Percentiles rank a stretch among this genome's conserved stretches.
Evolutionary conservation across 805 yeast species (phyloP).

Genomic region (Teunomyces cretensis): DNA sequence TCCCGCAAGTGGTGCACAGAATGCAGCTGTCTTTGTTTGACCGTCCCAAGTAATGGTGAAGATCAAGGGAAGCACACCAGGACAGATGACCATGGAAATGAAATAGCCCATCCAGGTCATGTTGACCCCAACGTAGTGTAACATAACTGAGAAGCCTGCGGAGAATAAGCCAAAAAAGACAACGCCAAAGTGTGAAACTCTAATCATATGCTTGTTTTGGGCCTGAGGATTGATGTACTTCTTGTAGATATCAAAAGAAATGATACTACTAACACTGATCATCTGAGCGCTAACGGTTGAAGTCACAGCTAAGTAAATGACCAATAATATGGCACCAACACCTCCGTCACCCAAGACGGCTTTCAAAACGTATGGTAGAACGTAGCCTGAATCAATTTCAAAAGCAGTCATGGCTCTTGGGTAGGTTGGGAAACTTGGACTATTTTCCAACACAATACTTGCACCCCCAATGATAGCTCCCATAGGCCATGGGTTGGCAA

Average conservation of each 20-base stretch:
- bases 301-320: slow-evolving; percentile 40
- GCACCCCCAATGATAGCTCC: slow-evolving; percentile 37
- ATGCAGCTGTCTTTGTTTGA: slow-evolving; percentile 27
- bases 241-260: slow-evolving; percentile 49
- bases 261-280: slow-evolving; percentile 39
- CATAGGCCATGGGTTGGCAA: slow-evolving; percentile 35
- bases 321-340: slow-evolving; percentile 20
- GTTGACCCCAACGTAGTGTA: slow-evolving; percentile 28
- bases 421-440: slow-evolving; percentile 30
- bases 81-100: slow-evolving; percentile 35
- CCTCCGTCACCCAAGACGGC: slow-evolving; percentile 31
- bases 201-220: slow-evolving; percentile 39
- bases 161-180: slow-evolving; percentile 35
- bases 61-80: slow-evolving; percentile 38
- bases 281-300: slow-evolving; percentile 43
- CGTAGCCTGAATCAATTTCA: slow-evolving; percentile 32
- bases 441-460: slow-evolving; percentile 25
- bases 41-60: slow-evolving; percentile 34
- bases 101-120: slow-evolving; percentile 35
- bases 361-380: slow-evolving; percentile 29
- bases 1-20: slow-evolving; percentile 33
- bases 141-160: slow-evolving; percentile 38
- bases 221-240: slow-evolving; percentile 44
- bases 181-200: slow-evolving; percentile 43
- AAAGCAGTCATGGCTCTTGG: slow-evolving; percentile 28